Conservation (phyloP, 306 rosid species). For the Cotoneaster glaucophyllus region DNA sequence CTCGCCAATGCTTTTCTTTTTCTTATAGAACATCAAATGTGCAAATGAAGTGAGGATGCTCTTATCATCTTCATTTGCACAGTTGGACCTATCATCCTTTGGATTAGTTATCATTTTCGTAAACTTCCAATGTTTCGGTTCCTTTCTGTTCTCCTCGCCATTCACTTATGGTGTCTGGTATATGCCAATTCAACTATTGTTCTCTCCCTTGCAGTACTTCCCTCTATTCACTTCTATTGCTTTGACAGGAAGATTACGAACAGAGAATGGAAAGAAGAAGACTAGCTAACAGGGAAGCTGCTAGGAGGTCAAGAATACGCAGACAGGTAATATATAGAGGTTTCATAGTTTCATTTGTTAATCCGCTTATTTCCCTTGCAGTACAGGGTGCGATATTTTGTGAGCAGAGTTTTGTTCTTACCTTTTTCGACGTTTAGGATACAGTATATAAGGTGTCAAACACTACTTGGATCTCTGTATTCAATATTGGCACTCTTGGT, state of each 20-base stretch:
- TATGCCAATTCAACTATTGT: not conserved
- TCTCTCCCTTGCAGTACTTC: too few species aligned
- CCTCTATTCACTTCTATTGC: not conserved
- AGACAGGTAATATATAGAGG: conserved; percentile 30
- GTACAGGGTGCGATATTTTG: too few species aligned
- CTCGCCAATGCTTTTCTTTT: not conserved
- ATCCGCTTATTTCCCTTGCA: too few species aligned
- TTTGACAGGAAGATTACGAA: conserved; percentile 42
- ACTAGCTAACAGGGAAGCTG: conserved; percentile 54
- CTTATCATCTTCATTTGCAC: not conserved
- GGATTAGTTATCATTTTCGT: not conserved
- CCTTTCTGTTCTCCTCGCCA: not conserved
- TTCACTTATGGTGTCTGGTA: not conserved
- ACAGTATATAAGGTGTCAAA: not conserved
- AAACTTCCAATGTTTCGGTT: not conserved
- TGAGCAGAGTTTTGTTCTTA: too few species aligned
- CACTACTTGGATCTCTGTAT: not conserved
- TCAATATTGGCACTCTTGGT: not conserved
- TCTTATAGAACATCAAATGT: not conserved
- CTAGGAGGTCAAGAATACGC: conserved; percentile 51
- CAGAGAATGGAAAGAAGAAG: conserved; percentile 47
- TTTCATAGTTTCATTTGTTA: too few species aligned
- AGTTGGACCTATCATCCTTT: not conserved
- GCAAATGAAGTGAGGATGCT: not conserved
- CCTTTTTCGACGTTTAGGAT: not conserved